Percentiles rank a stretch among this genome's conserved stretches.
phyloP scores from a whole-genome alignment of 805 yeast genomes.

The Cyberlindnera meyerae region DNA sequence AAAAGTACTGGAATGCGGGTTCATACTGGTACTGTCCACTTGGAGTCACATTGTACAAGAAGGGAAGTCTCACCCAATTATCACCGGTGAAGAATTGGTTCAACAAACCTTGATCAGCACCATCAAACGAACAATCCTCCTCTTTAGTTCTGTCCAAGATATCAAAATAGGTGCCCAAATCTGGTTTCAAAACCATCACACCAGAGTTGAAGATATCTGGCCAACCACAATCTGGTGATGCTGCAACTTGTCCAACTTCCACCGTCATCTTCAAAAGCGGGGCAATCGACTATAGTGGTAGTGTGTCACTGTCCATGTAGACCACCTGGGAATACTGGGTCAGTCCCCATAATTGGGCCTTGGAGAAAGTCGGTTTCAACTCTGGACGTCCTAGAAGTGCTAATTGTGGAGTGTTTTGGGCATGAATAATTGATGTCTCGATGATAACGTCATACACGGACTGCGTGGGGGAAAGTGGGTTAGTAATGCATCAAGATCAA shows the following conservation, averaged over 20 bases:
- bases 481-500: background rate
- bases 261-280: constrained; percentile 17
- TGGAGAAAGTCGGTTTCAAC: constrained; percentile 45
- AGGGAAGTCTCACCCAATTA: constrained; percentile 70
- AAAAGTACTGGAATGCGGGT: constrained; percentile 62
- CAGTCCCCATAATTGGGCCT: constrained; percentile 45
- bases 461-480: background rate
- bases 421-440: constrained; percentile 23
- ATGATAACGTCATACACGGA: constrained; percentile 24
- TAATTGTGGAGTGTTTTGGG: constrained; percentile 24
- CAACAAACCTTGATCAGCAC: constrained; percentile 85
- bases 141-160: constrained; percentile 29
- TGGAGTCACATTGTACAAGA: constrained; percentile 78
- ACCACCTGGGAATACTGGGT: constrained; percentile 40
- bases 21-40: constrained; percentile 62
- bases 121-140: constrained; percentile 56
- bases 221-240: constrained; percentile 82
- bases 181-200: constrained; percentile 55
- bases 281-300: constrained; percentile 36
- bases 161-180: constrained; percentile 33
- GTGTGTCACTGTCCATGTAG: constrained; percentile 63
- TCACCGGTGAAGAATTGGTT: constrained; percentile 54
- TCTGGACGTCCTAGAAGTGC: constrained; percentile 45
- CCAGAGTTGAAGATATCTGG: constrained; percentile 86
- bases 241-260: constrained; percentile 24